Evolutionary conservation across 306 rosid genomes (phyloP).

Genomic region (Castanea mollissima): DNA sequence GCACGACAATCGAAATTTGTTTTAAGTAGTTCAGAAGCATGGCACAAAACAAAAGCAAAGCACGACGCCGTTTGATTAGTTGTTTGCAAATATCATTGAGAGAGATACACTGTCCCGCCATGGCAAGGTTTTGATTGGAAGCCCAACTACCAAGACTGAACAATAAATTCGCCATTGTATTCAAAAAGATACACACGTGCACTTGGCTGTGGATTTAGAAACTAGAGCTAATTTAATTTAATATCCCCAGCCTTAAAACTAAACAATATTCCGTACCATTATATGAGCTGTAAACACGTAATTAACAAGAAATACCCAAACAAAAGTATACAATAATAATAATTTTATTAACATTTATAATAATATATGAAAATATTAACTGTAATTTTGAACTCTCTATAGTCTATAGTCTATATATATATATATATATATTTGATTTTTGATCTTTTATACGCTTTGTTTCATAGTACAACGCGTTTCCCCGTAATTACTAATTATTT

Average conservation of each 20-base stretch:
- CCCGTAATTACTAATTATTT: conserved; percentile 22
- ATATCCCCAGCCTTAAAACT: not conserved
- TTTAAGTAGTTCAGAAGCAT: no score
- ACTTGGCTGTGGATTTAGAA: conserved; percentile 11
- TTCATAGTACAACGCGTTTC: conserved; percentile 49
- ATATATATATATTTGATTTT: conserved; percentile 1
- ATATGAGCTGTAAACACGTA: conserved; percentile 12
- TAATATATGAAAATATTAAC: no score
- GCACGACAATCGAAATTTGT: no score
- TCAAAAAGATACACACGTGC: conserved; percentile 52
- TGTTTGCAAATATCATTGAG: not conserved
- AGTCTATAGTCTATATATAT: not conserved
- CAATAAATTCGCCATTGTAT: not conserved
- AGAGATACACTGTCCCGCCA: conserved; percentile 22
- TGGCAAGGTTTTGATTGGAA: conserved; percentile 23
- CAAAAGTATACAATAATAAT: not conserved
- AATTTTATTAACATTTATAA: conserved; percentile 2
- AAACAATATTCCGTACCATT: no score
- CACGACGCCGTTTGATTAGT: conserved; percentile 30
- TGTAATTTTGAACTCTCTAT: not conserved
- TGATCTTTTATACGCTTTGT: conserved; percentile 33
- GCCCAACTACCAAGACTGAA: conserved; percentile 24
- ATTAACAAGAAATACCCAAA: not conserved
- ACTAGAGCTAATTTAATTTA: not conserved
- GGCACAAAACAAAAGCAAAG: not conserved